Base-by-base conservation (phyloP, 768 basidiomycete species). In the Sporobolomyces pararoseus region DNA sequence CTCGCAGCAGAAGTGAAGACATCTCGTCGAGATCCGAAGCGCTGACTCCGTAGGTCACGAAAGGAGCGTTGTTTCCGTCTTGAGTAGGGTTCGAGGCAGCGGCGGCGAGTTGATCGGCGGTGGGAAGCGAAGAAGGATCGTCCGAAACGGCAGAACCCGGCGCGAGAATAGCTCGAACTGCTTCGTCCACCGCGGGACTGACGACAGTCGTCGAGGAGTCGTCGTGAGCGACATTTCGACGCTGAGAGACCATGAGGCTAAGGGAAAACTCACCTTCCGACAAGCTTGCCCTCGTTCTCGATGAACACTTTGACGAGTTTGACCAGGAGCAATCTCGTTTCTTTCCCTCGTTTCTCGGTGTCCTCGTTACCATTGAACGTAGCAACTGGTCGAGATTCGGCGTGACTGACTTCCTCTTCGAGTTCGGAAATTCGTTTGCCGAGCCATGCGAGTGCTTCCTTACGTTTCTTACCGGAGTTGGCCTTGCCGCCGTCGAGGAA, bases 241-340 rank as follows among this genome's bases (percentile, higher is more conserved):
- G 21, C 46, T 14, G 21, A 47, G 46, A 47, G 21, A 47, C 46
- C 46, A 47, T 12, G 21, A 13, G 46, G 17, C 10, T 14, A 47
- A 23, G 23, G 46, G 6, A 23, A 42, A 10, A 21, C 88, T 77
- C 79, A 97, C 94, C 86, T 89, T 81, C 91, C 92, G 37, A 86
- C 85, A 25, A 96, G 80, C 62, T 86, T 85, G 0, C 96, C 95
- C 72, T 98, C 93, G 72, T 94, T 86, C 73, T 94, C 89, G 1
- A 97, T 84, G 85, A 98, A 84, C 12, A 89, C 81, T 77, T 84
- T 87, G 52, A 98, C 79, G 46, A 97, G 77, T 70, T 84, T 87
- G 34, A 91, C 82, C 25, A 98, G 80, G 2, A 86, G 81, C 34
- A 90, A 80, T 63, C 84, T 81, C 71, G 83, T 83, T 68, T 88